Conservation (phyloP, 176 grass and related monocot genomes). For the Avena insularis region DNA sequence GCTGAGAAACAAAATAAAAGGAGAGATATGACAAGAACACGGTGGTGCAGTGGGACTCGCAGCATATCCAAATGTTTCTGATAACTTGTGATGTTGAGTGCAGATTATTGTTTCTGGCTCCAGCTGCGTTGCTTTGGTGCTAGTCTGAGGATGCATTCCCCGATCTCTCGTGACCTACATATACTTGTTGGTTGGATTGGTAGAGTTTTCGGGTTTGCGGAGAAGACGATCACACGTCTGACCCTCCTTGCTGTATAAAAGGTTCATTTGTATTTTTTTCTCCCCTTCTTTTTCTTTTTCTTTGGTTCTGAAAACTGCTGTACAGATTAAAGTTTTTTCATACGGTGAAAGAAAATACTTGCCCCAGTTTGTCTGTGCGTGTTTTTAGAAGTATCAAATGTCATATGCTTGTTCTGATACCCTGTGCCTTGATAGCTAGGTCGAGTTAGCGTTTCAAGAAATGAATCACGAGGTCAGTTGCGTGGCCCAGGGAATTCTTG, state of each 20-base stretch:
- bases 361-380: background rate
- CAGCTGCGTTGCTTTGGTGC: constrained; percentile 17
- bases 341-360: constrained; percentile 34
- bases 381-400: no score
- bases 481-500: background rate
- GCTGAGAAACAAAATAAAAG: constrained; percentile 35
- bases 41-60: background rate
- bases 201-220: constrained; percentile 23
- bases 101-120: constrained; percentile 28
- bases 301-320: constrained; percentile 30
- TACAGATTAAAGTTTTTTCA: constrained; percentile 46
- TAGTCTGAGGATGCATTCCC: constrained; percentile 10
- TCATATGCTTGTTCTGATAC: background rate
- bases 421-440: background rate
- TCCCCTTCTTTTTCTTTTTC: no score
- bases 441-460: constrained; percentile 19
- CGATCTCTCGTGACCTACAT: background rate
- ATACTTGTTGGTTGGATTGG: constrained; percentile 15
- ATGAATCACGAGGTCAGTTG: constrained; percentile 21
- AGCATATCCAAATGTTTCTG: constrained; percentile 25
- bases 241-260: constrained; percentile 39
- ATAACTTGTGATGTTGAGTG: constrained; percentile 38
- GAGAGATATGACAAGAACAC: background rate
- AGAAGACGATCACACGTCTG: constrained; percentile 12
- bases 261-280: background rate